Evolutionary conservation across 2,329 filamentous ascomycete genomes (phyloP), one percentile per base, ranked within the genome.

Genomic region (Penicillium sp.): DNA sequence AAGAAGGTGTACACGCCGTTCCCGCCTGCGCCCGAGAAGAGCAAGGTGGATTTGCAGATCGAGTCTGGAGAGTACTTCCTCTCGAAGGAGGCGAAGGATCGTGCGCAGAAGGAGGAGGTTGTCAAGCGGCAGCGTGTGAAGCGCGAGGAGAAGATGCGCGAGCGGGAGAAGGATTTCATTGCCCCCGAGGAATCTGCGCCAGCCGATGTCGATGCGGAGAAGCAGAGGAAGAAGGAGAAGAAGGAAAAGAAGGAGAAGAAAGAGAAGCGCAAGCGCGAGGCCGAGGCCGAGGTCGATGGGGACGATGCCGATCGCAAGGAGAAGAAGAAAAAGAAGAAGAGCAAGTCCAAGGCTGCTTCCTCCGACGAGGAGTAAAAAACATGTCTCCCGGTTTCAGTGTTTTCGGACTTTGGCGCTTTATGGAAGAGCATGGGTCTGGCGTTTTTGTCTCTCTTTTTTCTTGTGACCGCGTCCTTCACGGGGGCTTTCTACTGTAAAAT

Each of bases 1-100:
- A 96, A 93, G 84, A 97, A 96, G 83, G 77, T 82, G 12, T 99
- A 97, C 81, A 99, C 95, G 62, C 93, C 94, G 9, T 99, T 99
- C 86, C 94, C 94, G 47, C 94, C 94, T 6, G 85, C 92, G 42
- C 92, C 92, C 63, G 93, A 99, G 82, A 96, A 96, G 89, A 97
- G 92, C 85, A 99, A 97, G 85, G 85, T 99, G 67, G 94, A 99
- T 76, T 78, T 92, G 75, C 93, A 99, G 82, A 96, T 99, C 79
- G 94, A 99, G 81, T 92, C 86, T 67, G 93, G 94, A 77, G 93
- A 97, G 78, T 99, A 96, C 79, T 97, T 97, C 75, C 77, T 99
- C 70, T 87, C 88, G 70, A 96, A 96, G 81, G 86, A 92, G 69
- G 92, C 91, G 57, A 96, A 96, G 82, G 90, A 96, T 69, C 83